Conservation (phyloP, 306 rosid species). For the Glycine latifolia region DNA sequence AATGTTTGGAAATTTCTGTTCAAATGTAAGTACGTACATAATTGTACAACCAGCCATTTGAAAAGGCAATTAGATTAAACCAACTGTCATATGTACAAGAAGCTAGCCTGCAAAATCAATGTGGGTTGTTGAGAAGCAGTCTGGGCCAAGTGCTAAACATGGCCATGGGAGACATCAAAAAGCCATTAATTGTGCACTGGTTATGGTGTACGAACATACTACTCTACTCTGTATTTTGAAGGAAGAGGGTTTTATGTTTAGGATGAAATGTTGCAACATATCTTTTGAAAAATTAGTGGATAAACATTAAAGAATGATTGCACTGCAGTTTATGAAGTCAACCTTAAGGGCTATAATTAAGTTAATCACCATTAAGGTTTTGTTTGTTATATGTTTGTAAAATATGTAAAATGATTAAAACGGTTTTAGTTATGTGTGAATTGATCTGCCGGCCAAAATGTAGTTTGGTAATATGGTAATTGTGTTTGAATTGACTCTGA, state of each 20-base stretch:
- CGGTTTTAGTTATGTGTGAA: too few species aligned
- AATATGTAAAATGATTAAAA: too few species aligned
- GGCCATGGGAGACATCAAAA: neutral
- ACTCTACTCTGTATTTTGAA: neutral
- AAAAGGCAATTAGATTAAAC: neutral
- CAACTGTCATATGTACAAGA: neutral
- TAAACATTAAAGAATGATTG: neutral
- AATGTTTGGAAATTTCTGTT: too few species aligned
- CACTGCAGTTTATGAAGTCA: neutral
- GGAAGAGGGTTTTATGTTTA: neutral
- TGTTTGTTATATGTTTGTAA: neutral
- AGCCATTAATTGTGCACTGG: neutral
- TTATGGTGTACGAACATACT: neutral
- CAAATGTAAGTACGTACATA: too few species aligned
- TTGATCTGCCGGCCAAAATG: neutral
- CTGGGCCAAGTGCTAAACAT: neutral
- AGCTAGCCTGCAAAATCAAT: neutral
- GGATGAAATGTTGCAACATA: neutral
- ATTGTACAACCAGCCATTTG: neutral
- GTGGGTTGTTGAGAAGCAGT: neutral
- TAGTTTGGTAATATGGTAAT: too few species aligned
- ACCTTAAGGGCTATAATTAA: neutral
- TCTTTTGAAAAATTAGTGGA: too few species aligned
- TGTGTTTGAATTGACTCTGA: neutral
- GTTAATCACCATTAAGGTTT: neutral